Evolutionary conservation across 345 rosid species (phyloP).

Genomic region (Carallia pectinifolia): DNA sequence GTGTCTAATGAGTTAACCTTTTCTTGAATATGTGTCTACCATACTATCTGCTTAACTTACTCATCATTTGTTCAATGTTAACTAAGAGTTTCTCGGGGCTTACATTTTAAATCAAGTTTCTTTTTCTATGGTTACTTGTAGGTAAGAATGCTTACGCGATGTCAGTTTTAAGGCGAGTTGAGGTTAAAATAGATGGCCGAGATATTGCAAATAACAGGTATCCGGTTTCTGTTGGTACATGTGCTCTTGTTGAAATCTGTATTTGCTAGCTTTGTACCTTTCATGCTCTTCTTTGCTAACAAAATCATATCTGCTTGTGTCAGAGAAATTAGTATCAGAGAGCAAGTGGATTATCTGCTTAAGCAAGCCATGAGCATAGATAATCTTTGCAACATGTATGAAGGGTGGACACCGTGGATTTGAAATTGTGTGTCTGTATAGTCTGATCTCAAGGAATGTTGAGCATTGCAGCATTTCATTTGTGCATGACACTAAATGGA

Average conservation of each 20-base stretch:
- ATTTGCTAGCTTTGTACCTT: background rate
- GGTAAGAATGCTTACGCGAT: conserved; percentile 87
- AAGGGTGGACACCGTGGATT: conserved; percentile 99
- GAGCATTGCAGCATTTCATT: conserved; percentile 8
- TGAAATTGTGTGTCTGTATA: conserved; percentile 28
- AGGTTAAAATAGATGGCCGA: conserved; percentile 81
- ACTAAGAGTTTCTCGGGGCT: too few relatives aligned
- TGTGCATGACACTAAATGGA: background rate
- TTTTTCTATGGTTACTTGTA: conserved; percentile 18
- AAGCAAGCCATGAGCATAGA: conserved; percentile 82
- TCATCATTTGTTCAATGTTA: too few relatives aligned
- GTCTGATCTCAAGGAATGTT: background rate
- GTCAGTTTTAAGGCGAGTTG: conserved; percentile 70
- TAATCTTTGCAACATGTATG: conserved; percentile 97
- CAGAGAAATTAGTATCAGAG: conserved; percentile 66
- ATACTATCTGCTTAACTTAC: background rate
- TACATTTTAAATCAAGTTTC: background rate
- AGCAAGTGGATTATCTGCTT: conserved; percentile 85
- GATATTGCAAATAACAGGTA: conserved; percentile 70
- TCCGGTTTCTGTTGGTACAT: conserved; percentile 8
- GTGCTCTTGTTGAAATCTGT: background rate
- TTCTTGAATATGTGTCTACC: background rate
- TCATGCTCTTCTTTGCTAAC: background rate
- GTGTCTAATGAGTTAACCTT: too few relatives aligned
- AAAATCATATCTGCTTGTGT: conserved; percentile 4